Conservation (phyloP, 1,284 basidiomycete species). For the Phellopilus nigrolimitatus region DNA sequence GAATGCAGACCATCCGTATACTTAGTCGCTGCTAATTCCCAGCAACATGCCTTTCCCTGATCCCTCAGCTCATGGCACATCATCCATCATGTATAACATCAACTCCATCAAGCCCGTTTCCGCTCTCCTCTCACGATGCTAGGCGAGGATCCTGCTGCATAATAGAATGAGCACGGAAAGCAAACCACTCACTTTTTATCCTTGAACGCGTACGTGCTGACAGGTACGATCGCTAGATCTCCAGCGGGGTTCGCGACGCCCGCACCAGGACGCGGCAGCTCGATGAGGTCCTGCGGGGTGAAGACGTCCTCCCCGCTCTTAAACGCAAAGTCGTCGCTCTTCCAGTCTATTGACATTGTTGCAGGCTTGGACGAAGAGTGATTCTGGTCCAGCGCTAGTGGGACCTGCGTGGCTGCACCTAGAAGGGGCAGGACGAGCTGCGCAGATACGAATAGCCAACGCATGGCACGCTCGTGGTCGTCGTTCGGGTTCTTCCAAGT, state of each 20-base stretch:
- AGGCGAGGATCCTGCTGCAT: neutral
- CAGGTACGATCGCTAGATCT: constrained; percentile 60
- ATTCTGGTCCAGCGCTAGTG: neutral
- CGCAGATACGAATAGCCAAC: no score
- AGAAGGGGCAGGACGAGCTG: neutral
- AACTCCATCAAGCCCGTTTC: neutral
- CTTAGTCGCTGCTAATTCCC: no score
- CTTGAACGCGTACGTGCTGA: constrained; percentile 65
- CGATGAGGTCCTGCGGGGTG: constrained; percentile 67
- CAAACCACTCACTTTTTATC: constrained; percentile 68
- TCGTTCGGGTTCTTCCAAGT: neutral
- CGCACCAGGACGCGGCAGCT: constrained; percentile 63
- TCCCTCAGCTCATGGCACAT: no score
- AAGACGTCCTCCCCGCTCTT: constrained; percentile 55
- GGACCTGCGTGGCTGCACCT: neutral
- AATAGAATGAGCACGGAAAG: neutral
- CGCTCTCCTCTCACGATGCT: neutral
- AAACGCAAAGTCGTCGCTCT: constrained; percentile 42
- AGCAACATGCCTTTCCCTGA: no score
- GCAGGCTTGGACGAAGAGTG: neutral
- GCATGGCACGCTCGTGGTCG: neutral
- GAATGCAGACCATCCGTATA: no score
- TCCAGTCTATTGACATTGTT: constrained; percentile 6
- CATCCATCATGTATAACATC: neutral
- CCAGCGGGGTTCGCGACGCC: constrained; percentile 64